Evolutionary conservation across 2,329 filamentous ascomycete species (phyloP), one percentile per base, ranked within the genome.

Genomic region (Ciborinia camelliae): DNA sequence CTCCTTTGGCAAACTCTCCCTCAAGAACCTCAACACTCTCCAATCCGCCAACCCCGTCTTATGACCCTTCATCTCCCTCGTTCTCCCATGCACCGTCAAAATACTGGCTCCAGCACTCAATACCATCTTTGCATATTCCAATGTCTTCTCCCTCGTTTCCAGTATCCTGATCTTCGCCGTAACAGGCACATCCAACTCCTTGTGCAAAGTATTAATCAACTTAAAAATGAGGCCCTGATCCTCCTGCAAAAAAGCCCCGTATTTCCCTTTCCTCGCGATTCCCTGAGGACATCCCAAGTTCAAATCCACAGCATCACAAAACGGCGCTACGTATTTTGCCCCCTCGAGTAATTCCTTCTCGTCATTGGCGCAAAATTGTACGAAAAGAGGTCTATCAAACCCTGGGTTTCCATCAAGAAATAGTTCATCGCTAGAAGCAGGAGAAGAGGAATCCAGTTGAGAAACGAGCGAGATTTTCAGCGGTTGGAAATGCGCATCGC

Each of bases 251-350:
- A 98, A 99, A 0, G 94, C 90, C 28, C 95, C 95, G 73, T 99
- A 99, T 75, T 91, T 88, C 10, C 95, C 95, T 75, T 90, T 90
- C 75, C 86, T 86, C 41, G 95, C 95, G 70, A 99, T 99, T 1
- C 94, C 94, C 75, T 99, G 95, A 0, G 95, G 95, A 78, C 95
- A 99, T 9, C 95, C 95, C 5, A 99, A 81, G 75, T 99, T 99
- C 71, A 99, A 79, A 76, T 99, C 95, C 4, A 99, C 90, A 9
- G 95, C 95, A 76, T 99, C 95, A 77, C 94, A 98, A 76, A 93
- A 90, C 0, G 92, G 91, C 6, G 90, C 88, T 0, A 92, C 93
- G 67, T 88, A 83, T 68, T 84, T 83, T 0, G 94, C 95, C 0
- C 95, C 92, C 35, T 83, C 82, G 55, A 98, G 86, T 26, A 97